Percentiles rank a stretch among this genome's conserved stretches.
phyloP scores from a whole-genome alignment of 495 filamentous ascomycete genomes.

The Thermothielavioides terrestris region DNA sequence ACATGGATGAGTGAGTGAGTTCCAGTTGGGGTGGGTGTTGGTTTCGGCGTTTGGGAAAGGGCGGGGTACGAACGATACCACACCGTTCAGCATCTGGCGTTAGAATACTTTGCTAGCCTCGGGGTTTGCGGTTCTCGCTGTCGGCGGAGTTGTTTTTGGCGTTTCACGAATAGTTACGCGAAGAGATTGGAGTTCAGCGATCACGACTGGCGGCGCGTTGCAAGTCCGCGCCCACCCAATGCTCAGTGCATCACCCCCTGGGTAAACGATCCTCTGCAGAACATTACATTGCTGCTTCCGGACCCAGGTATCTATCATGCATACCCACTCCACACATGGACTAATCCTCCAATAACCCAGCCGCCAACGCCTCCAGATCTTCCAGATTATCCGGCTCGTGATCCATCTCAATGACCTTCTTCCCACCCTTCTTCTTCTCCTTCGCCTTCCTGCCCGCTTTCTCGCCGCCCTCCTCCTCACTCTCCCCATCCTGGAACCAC shows the following conservation, averaged over 20 bases:
- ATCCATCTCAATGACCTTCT: slow-evolving; percentile 45
- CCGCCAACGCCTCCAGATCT: slow-evolving; percentile 81
- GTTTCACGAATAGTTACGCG: not conserved
- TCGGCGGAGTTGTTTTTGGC: not conserved
- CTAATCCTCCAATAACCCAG: slow-evolving; percentile 60
- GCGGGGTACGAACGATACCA: slow-evolving; percentile 3
- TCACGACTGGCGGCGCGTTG: too few relatives aligned
- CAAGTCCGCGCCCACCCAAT: too few relatives aligned
- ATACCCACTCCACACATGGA: not conserved
- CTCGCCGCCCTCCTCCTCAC: slow-evolving; percentile 31
- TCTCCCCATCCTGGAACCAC: slow-evolving; percentile 42
- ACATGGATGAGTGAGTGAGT: too few relatives aligned
- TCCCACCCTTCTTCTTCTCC: slow-evolving; percentile 34
- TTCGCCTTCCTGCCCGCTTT: too few relatives aligned
- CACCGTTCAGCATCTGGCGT: not conserved
- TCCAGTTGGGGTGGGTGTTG: not conserved
- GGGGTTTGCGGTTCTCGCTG: not conserved
- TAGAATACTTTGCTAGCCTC: not conserved
- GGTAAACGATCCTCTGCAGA: too few relatives aligned
- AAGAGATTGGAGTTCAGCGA: too few relatives aligned
- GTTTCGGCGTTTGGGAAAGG: not conserved
- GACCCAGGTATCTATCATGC: too few relatives aligned
- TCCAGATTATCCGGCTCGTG: slow-evolving; percentile 75
- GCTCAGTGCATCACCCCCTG: too few relatives aligned
- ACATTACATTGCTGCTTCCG: too few relatives aligned